Conservation (phyloP, 352 stramenopile species). For the Phytophthora brassicae region DNA sequence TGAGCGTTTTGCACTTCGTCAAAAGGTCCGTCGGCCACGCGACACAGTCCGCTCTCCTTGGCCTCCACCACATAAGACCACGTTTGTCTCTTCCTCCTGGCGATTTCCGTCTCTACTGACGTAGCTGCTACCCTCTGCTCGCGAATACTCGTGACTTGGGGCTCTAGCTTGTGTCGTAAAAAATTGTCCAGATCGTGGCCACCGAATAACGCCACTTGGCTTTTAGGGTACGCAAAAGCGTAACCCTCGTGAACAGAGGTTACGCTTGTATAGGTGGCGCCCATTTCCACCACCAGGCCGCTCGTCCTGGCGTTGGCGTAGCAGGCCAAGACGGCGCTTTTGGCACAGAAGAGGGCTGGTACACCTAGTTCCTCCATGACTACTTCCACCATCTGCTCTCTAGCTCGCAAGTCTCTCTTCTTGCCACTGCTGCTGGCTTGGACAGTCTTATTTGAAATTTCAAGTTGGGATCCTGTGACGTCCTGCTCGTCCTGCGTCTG, state of each 20-base stretch:
- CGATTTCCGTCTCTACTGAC: slow-evolving; percentile 30
- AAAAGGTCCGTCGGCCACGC: slow-evolving; percentile 69
- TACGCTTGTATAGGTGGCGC: slow-evolving; percentile 73
- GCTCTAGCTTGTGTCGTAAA: slow-evolving; percentile 51
- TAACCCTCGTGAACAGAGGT: slow-evolving; percentile 82
- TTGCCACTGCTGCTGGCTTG: slow-evolving; percentile 40
- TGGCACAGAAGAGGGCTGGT: slow-evolving; percentile 79
- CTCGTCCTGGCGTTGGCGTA: slow-evolving; percentile 85
- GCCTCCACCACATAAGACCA: slow-evolving; percentile 68
- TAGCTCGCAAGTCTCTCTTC: slow-evolving; percentile 51
- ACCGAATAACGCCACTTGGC: slow-evolving; percentile 56
- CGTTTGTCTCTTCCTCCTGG: slow-evolving; percentile 33
- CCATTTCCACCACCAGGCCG: slow-evolving; percentile 80
- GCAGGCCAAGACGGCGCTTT: slow-evolving; percentile 79
- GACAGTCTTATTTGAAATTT: slow-evolving; percentile 7
- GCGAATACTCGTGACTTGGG: slow-evolving; percentile 32
- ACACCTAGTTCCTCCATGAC: slow-evolving; percentile 81
- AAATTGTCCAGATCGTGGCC: slow-evolving; percentile 72
- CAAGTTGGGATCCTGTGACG: background rate
- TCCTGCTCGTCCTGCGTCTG: slow-evolving; percentile 26
- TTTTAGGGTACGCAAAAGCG: slow-evolving; percentile 67
- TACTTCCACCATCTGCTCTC: slow-evolving; percentile 77
- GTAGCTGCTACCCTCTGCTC: slow-evolving; percentile 14
- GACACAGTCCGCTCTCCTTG: slow-evolving; percentile 77
- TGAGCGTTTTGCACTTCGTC: slow-evolving; percentile 74